A percentile compares a stretch with the other conserved stretches of the same genome.
These are phyloP conservation scores for Eucalyptus coolabah DNA, from an alignment of 345 rosid species.

Conservation along the genomic window DNA sequence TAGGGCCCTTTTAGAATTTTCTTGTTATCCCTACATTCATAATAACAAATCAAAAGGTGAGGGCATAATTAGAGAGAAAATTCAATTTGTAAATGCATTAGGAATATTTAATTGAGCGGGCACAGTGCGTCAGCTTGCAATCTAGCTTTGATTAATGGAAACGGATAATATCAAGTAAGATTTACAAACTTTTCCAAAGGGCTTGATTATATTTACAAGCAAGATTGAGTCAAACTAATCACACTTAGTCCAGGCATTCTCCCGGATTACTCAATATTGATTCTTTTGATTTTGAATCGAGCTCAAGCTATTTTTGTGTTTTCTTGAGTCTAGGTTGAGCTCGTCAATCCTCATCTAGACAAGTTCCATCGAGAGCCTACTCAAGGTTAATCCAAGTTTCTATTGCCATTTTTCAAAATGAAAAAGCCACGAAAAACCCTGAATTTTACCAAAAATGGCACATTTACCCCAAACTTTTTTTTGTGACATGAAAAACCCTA, in stretches of 20 bases:
- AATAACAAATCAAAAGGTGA: background rate
- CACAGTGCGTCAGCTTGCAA: background rate
- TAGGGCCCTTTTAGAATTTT: background rate
- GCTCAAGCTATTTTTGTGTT: background rate
- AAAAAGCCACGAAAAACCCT: too few relatives aligned
- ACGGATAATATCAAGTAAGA: background rate
- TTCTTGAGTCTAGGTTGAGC: background rate
- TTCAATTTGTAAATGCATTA: background rate
- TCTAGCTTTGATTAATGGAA: background rate
- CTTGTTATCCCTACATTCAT: background rate
- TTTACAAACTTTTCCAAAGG: too few relatives aligned
- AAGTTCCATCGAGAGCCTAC: background rate
- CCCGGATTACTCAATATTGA: background rate
- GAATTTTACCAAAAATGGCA: accelerated
- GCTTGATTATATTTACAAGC: background rate
- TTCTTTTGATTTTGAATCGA: background rate
- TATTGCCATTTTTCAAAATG: background rate
- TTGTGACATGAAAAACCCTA: too few relatives aligned
- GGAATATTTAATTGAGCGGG: background rate
- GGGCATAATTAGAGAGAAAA: background rate
- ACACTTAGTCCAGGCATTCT: accelerated
- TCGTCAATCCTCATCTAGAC: background rate
- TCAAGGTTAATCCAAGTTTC: background rate
- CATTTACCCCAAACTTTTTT: too few relatives aligned
- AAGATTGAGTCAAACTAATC: background rate